Percentiles rank a stretch among this genome's conserved stretches.
Evolutionary conservation across 352 stramenopile genomes (phyloP).

Genomic region (Thraustotheca clavata): DNA sequence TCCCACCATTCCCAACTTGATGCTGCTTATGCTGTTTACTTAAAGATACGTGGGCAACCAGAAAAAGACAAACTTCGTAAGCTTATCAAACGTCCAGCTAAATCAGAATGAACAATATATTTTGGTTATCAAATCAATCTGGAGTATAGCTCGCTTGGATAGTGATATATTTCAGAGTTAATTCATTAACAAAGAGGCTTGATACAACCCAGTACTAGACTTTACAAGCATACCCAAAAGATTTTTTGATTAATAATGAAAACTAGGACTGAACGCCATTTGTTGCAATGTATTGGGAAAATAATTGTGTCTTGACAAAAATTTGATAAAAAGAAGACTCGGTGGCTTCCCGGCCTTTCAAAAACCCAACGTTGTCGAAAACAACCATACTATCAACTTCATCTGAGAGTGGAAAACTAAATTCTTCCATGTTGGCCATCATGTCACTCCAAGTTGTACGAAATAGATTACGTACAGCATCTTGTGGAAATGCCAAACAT

Average conservation of each 20-base stretch:
- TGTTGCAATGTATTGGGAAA: constrained; percentile 75
- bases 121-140: too few species aligned
- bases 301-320: constrained; percentile 82
- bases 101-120: too few species aligned
- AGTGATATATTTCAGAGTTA: too few species aligned
- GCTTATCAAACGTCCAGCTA: too few species aligned
- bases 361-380: constrained; percentile 68
- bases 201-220: too few species aligned
- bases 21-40: neutral
- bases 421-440: constrained; percentile 72
- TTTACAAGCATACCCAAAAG: too few species aligned
- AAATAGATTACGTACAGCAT: constrained; percentile 61
- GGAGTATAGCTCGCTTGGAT: too few species aligned
- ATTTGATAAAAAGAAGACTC: constrained; percentile 62
- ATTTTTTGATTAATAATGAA: neutral
- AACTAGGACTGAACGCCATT: neutral
- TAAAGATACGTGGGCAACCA: neutral
- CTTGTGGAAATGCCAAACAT: constrained; percentile 53
- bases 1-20: neutral
- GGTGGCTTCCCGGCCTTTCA: constrained; percentile 33
- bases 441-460: constrained; percentile 51
- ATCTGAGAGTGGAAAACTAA: constrained; percentile 77
- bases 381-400: constrained; percentile 83
- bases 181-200: too few species aligned
- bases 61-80: neutral